These are phyloP conservation scores for Trichomonas vaginalis DNA, from an alignment of 208 protist genomes.

Conservation along the genomic window DNA sequence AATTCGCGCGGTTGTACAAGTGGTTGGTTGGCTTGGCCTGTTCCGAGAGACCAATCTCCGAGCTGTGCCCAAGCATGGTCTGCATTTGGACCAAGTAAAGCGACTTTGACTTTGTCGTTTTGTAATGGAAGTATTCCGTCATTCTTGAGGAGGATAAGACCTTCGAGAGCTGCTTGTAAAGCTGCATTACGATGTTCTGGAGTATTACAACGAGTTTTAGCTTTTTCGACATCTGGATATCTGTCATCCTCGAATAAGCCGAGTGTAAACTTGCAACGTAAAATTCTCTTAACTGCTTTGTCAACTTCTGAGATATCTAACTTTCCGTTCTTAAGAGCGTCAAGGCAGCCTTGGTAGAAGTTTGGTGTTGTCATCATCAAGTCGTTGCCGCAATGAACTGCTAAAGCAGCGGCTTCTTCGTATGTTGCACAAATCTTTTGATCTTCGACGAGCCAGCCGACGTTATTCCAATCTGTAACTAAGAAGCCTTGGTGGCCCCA, in stretches of 20 bases:
- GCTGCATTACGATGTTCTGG: conserved; percentile 21
- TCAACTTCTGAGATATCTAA: not conserved
- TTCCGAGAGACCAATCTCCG: not conserved
- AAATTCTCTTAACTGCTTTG: not conserved
- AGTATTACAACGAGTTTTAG: not conserved
- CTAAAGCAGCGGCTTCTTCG: not conserved
- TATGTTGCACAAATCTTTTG: not conserved
- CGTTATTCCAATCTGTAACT: conserved; percentile 28
- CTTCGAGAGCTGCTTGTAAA: conserved; percentile 20
- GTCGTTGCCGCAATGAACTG: not conserved
- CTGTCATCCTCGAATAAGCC: conserved; percentile 7
- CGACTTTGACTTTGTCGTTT: not conserved
- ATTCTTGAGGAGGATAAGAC: conserved; percentile 30
- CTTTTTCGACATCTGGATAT: not conserved
- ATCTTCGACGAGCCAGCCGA: not conserved
- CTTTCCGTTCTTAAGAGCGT: not conserved
- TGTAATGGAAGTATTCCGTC: not conserved
- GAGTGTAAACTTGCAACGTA: not conserved
- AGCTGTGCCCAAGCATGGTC: not conserved
- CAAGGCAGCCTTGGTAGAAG: not conserved
- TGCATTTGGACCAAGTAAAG: not conserved
- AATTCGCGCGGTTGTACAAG: not conserved
- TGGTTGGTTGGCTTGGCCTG: not conserved
- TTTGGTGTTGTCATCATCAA: not conserved
- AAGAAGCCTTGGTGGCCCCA: conserved; percentile 37